phyloP scores from a whole-genome alignment of 225 moss, liverwort and hornwort species.

The Antitrichia curtipendula region DNA sequence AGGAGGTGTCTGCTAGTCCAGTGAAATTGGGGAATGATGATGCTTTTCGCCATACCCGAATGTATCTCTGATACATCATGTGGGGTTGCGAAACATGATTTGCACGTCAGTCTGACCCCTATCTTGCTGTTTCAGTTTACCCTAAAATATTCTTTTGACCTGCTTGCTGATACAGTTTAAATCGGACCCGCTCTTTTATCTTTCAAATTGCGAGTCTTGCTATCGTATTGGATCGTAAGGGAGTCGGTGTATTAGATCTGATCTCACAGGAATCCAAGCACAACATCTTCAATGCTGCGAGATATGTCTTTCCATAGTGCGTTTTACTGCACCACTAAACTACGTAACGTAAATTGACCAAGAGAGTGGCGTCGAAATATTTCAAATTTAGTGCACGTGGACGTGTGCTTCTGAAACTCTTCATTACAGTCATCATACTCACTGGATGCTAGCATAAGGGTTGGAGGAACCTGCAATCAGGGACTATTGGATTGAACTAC shows the following conservation, averaged over 20 bases:
- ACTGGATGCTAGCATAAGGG: too few relatives aligned
- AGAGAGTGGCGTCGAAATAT: too few relatives aligned
- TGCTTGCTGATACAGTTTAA: too few relatives aligned
- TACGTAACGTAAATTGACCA: accelerated
- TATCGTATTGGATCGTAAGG: too few relatives aligned
- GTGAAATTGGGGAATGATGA: neutral
- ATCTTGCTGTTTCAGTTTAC: accelerated
- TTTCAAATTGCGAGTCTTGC: too few relatives aligned
- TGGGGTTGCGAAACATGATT: conserved; percentile 35
- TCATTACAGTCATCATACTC: too few relatives aligned
- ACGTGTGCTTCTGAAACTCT: neutral
- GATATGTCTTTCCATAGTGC: neutral
- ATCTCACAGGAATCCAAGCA: neutral
- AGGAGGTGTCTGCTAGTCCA: neutral
- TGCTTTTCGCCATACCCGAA: neutral
- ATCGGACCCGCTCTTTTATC: too few relatives aligned
- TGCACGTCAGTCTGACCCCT: conserved; percentile 44
- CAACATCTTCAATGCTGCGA: neutral
- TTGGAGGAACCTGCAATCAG: too few relatives aligned
- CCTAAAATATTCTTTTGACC: neutral
- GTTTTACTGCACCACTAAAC: accelerated
- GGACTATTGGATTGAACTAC: too few relatives aligned
- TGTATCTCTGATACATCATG: conserved; percentile 6
- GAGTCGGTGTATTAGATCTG: accelerated
- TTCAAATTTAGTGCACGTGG: accelerated